phyloP scores from a whole-genome alignment of 228 moss, liverwort and hornwort genomes.

The Sphagnum fallax region DNA sequence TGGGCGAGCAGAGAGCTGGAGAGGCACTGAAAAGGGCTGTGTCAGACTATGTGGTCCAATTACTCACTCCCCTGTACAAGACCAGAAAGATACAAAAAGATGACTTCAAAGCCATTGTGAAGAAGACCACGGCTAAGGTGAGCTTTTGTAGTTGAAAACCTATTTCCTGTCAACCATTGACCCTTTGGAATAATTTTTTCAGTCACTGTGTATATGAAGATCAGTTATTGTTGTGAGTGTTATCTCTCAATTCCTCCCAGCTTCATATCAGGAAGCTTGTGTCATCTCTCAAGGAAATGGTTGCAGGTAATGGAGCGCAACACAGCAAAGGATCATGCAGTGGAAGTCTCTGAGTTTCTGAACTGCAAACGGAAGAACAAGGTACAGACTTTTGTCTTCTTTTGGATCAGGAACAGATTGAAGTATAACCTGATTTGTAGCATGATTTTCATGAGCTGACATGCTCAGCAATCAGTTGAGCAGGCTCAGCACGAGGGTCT shows the following conservation, averaged over 20 bases:
- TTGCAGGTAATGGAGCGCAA: slow-evolving; percentile 58
- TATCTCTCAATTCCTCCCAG: no score
- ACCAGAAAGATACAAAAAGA: slow-evolving; percentile 52
- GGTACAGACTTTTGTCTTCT: slow-evolving; percentile 13
- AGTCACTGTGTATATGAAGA: background rate
- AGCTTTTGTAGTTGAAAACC: background rate
- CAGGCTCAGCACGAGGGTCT: no score
- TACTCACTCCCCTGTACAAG: slow-evolving; percentile 59
- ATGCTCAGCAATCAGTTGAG: no score
- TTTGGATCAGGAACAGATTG: background rate
- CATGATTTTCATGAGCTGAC: no score
- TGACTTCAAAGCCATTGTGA: slow-evolving; percentile 62
- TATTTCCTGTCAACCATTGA: background rate
- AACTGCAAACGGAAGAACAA: slow-evolving; percentile 57
- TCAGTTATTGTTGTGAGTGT: background rate
- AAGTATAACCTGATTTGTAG: no score
- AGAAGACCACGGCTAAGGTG: slow-evolving; percentile 63
- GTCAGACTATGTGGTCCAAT: slow-evolving; percentile 59
- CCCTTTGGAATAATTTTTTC: background rate
- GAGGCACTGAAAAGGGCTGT: slow-evolving; percentile 46
- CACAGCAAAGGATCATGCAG: slow-evolving; percentile 33
- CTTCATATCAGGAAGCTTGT: no score
- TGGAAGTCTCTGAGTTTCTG: slow-evolving; percentile 55
- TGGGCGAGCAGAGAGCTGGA: slow-evolving; percentile 18
- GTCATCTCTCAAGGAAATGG: background rate